These are phyloP conservation scores for Arabidopsis suecica DNA, from an alignment of 345 rosid species.

Conservation along the genomic window DNA sequence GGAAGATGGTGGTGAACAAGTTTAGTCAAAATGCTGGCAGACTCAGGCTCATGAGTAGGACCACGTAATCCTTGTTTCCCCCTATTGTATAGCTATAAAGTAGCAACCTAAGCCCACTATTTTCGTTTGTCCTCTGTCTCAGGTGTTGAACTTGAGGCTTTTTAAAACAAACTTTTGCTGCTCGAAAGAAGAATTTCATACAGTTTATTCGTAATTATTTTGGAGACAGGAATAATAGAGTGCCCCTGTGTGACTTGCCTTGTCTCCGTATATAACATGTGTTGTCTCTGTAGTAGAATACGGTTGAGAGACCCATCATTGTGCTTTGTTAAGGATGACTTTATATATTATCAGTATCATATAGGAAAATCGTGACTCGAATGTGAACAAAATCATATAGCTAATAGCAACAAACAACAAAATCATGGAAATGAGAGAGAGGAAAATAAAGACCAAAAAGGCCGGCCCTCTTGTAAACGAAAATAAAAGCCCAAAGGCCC, in stretches of 20 bases:
- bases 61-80: conserved; percentile 13
- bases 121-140: not conserved
- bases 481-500: not conserved
- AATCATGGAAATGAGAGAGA: too few species aligned
- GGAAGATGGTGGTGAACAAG: conserved; percentile 20
- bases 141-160: not conserved
- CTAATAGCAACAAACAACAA: too few species aligned
- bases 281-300: too few species aligned
- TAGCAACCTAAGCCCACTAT: not conserved
- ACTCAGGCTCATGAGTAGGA: conserved; percentile 15
- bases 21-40: conserved; percentile 15
- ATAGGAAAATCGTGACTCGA: too few species aligned
- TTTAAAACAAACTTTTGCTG: conserved; percentile 17
- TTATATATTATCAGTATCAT: too few species aligned
- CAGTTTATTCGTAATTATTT: conserved; percentile 32
- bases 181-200: not conserved
- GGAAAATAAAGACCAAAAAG: too few species aligned
- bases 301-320: too few species aligned
- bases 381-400: too few species aligned
- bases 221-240: conserved; percentile 13
- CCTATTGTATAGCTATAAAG: conserved; percentile 38
- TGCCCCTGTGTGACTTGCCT: not conserved
- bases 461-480: too few species aligned
- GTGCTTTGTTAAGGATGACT: too few species aligned
- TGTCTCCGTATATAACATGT: not conserved